These are phyloP conservation scores for Apiospora aurea DNA, from an alignment of 2,329 filamentous ascomycete genomes.

Conservation along the genomic window DNA sequence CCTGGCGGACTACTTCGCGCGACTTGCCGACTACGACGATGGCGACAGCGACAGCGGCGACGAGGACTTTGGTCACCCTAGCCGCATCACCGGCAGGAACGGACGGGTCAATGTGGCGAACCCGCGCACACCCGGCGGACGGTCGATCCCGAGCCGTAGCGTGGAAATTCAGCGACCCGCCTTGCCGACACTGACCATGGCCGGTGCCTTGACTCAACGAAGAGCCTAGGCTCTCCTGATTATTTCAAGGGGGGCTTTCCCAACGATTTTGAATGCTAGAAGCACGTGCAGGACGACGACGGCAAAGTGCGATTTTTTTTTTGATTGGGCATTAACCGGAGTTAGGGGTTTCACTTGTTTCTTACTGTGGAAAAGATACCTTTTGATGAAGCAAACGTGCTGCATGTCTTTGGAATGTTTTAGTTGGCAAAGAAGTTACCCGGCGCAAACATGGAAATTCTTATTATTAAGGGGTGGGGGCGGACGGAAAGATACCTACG, in stretches of 20 bases:
- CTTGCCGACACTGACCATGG: slow-evolving; percentile 37
- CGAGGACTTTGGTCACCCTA: slow-evolving; percentile 38
- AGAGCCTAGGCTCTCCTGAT: slow-evolving; percentile 34
- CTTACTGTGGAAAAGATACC: slow-evolving; percentile 11
- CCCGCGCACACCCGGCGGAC: slow-evolving; percentile 60
- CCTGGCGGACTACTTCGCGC: slow-evolving; percentile 85
- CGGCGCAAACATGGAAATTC: slow-evolving; percentile 4
- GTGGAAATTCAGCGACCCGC: slow-evolving; percentile 59
- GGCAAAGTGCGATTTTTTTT: neutral
- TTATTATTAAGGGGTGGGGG: neutral
- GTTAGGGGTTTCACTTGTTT: slow-evolving; percentile 1
- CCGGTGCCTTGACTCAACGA: slow-evolving; percentile 37
- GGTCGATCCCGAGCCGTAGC: slow-evolving; percentile 62
- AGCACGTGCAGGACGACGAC: neutral
- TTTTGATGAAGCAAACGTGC: slow-evolving; percentile 17
- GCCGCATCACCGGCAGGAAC: slow-evolving; percentile 56
- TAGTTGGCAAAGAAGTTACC: slow-evolving; percentile 1
- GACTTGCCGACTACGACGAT: slow-evolving; percentile 75
- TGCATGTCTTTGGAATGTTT: slow-evolving; percentile 14
- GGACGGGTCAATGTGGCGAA: slow-evolving; percentile 66
- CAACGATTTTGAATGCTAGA: neutral
- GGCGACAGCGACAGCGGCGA: slow-evolving; percentile 45
- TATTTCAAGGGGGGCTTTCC: neutral
- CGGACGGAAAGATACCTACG: slow-evolving; percentile 4
- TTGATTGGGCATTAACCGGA: slow-evolving; percentile 9